Evolutionary conservation across 306 rosid genomes (phyloP), one percentile per base, ranked within the genome.

Genomic region (Trichosanthes truncata): DNA sequence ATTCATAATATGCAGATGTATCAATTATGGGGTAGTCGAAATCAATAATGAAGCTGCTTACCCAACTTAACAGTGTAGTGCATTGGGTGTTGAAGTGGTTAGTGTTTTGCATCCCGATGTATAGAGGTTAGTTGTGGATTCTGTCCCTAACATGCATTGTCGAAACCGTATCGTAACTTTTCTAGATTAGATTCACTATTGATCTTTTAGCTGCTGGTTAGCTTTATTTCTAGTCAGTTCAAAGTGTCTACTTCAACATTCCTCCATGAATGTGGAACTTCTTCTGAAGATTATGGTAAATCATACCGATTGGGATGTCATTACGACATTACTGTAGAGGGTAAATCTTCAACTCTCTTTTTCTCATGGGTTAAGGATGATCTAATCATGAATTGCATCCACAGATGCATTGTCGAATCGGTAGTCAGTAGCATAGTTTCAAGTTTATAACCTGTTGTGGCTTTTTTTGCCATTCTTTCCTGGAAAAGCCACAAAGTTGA

Each of bases 1-100:
- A 76, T 86, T 35, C 92, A 86, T 74, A 84, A 36, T 74, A 81
- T 89, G 87, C 85, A 78, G 21, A 80, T 86, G 90, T 89, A 88
- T 84, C 91, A 83, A 6, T 8, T 88, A 61, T 92, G 97, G 93
- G 81, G 87, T 46, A 84, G 84, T 82, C 97, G 89, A 80, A 80
- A 83, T 75, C 93, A 89, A 66, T 95, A 86, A 69, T 91, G 92
- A 91, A 73, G 89, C 80, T 48, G 25, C 76, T 78, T 57, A 59
- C 56, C 53, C 21, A 33, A 74, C 72, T 29, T 81, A 80, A 25
- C 81, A 71, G 60, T 67, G 77, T 84, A 80, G 83, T 38, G 80
- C 89, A 57, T 76, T 80, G 74, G 84, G 59, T 81, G 53, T 81
- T 76, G 74, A 81, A 82, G 81, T 23, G 74, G 82, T 45, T 62